A percentile compares a stretch with the other conserved stretches of the same genome.
phyloP scores from a whole-genome alignment of 306 rosid species.

The Cyclanthera cordifolia region DNA sequence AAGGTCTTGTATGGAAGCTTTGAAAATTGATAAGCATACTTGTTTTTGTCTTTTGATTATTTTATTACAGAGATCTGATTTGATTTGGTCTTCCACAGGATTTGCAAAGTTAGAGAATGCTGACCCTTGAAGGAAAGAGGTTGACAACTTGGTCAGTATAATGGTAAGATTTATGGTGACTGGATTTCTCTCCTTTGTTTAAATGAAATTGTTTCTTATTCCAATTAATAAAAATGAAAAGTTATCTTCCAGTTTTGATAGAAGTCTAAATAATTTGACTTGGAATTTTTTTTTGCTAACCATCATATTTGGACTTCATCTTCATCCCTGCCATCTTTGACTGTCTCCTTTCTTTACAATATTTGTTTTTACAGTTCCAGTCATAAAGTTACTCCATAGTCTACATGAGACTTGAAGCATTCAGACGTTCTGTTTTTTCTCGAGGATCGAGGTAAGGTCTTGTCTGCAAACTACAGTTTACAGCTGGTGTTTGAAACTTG shows the following conservation, averaged over 20 bases:
- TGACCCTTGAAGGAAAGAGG: conserved; percentile 6
- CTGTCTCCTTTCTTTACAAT: conserved; percentile 5
- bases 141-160: conserved; percentile 9
- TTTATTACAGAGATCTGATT: conserved; percentile 6
- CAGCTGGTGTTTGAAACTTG: neutral
- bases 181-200: too few species aligned
- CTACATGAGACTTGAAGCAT: neutral
- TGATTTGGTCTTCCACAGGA: conserved; percentile 8
- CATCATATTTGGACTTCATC: neutral
- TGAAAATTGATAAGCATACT: neutral
- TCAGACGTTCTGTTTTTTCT: neutral
- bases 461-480: neutral
- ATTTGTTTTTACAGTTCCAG: neutral
- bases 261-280: conserved; percentile 10
- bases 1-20: neutral
- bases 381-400: neutral
- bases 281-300: neutral
- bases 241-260: neutral
- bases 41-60: neutral
- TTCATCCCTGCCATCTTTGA: neutral
- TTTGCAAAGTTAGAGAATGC: neutral
- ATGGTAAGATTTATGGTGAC: neutral
- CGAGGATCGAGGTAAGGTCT: neutral
- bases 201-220: too few species aligned
- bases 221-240: too few species aligned